These are phyloP conservation scores for Dactylellina parvicollis DNA, from an alignment of 2,329 filamentous ascomycete species.

Conservation along the genomic window DNA sequence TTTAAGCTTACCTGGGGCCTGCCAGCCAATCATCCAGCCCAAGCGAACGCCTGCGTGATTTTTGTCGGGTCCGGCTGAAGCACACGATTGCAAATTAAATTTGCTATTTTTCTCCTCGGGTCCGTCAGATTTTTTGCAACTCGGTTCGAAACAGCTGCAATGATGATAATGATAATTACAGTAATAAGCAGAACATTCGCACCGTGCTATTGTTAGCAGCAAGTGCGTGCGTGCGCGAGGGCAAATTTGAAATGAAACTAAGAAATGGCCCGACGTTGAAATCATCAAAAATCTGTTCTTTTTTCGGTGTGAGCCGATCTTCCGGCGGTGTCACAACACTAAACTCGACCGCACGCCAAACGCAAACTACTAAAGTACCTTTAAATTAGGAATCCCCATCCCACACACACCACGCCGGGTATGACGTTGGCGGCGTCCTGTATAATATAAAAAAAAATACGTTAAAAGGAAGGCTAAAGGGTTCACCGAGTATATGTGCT, in stretches of 20 bases:
- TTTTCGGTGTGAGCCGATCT: conserved; percentile 36
- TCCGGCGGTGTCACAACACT: conserved; percentile 43
- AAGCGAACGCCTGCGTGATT: conserved; percentile 54
- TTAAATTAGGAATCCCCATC: conserved; percentile 33
- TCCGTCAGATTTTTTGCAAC: neutral
- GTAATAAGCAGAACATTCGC: neutral
- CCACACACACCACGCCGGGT: conserved; percentile 39
- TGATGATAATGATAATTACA: no score
- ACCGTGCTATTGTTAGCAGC: neutral
- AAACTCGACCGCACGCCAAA: conserved; percentile 25
- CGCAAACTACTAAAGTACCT: neutral
- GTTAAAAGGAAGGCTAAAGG: no score
- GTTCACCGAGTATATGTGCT: no score
- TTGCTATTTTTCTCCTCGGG: conserved; percentile 11
- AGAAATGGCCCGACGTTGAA: neutral
- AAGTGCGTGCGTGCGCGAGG: no score
- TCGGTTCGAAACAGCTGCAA: neutral
- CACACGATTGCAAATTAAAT: conserved; percentile 34
- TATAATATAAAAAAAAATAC: neutral
- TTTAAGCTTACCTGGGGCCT: conserved; percentile 54
- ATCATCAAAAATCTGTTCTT: neutral
- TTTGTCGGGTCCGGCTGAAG: conserved; percentile 34
- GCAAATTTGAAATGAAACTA: neutral
- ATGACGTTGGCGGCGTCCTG: conserved; percentile 47
- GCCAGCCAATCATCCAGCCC: conserved; percentile 53